Evolutionary conservation across 148 eudicot genomes (phyloP), one percentile per base, ranked within the genome.

Genomic region (Diospyros lotus): DNA sequence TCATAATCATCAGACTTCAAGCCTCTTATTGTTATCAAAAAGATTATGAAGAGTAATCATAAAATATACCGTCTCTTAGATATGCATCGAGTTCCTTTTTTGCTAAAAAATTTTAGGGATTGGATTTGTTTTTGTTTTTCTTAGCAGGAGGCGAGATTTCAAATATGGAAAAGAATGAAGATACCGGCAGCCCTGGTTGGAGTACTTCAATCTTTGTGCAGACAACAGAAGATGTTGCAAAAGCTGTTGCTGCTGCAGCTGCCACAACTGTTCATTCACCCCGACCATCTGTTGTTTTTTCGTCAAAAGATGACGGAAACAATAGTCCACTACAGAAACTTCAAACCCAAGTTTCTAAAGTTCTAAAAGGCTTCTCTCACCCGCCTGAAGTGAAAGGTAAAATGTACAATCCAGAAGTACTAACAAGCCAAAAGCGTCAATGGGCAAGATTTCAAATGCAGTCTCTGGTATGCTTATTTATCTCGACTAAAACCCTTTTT

Each of bases 381-480:
- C 85, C 97, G 44, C 75, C 91, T 45, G 93, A 93, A 81, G 86
- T 82, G 81, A 89, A 72, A 84, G 84, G 78, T 76, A 72, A 80
- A 77, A 75, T 74, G 56, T 96, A 93, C 77, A 96, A 96, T 77
- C 98, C 98, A 8, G 99, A 96, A 87, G 86, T 93, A 75, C 76
- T 96, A 77, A 96, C 99, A 58, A 96, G 89, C 82, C 98, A 88
- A 81, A 96, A 96, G 84, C 98, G 97, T 75, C 98, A 93, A 81
- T 96, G 99, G 99, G 95, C 99, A 51, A 91, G 82, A 81, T 89
- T 91, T 83, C 99, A 96, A 66, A 76, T 82, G 78, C 90, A 84
- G 75, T 78, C 89, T 59, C 78, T 89, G 91, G 93, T 87, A 79
- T 58, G 75, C 18, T 72, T 42, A 73, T 50, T 40, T 78, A 58